Evolutionary conservation across 768 basidiomycete species (phyloP), one percentile per base, ranked within the genome.

Genomic region (Naganishia randhawae): DNA sequence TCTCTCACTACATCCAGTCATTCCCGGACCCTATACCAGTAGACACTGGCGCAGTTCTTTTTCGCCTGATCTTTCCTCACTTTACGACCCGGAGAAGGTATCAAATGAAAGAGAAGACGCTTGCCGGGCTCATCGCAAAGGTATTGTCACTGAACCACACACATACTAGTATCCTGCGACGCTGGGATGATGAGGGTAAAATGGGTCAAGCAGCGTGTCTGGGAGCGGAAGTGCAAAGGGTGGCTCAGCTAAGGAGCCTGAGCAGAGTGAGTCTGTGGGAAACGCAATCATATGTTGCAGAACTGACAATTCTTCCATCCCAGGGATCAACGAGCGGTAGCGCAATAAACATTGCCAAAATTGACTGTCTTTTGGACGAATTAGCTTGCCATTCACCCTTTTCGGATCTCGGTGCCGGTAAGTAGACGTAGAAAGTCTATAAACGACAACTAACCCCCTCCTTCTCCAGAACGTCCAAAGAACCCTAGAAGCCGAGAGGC

Each of bases 61-160:
- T 94, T 73, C 85, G 86, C 8, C 78, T 92, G 5, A 81, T 95
- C n/a, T 94, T 93, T 74, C 92, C 93, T 0, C 87, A 93, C 69
- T 86, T 91, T 66, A 90, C 93, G 69, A 73, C 81, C 0, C 78
- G 84, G 17, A 83, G 93, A 27, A 86, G 86, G 76, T 94, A 88
- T 72, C 85, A 86, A 37, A 82, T 92, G 74, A 85, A 89, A 75
- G 91, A 92, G 80, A 80, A 82, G 16, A 83, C 80, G 37, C 82
- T 94, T 22, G 83, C 84, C 0, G 75, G 80, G 13, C 77, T 83
- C 32, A 81, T 94, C 0, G 82, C 82, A 1, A 81, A 85, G 22
- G 82, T 82, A 50, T 82, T 85, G 67, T 83, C 84, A 52, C 73
- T 84, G 35, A 81, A 74, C 61, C 75, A 62, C 48, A 75, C 69